Base-by-base conservation (phyloP, 352 stramenopile genomes). In the Phytophthora constricta region DNA sequence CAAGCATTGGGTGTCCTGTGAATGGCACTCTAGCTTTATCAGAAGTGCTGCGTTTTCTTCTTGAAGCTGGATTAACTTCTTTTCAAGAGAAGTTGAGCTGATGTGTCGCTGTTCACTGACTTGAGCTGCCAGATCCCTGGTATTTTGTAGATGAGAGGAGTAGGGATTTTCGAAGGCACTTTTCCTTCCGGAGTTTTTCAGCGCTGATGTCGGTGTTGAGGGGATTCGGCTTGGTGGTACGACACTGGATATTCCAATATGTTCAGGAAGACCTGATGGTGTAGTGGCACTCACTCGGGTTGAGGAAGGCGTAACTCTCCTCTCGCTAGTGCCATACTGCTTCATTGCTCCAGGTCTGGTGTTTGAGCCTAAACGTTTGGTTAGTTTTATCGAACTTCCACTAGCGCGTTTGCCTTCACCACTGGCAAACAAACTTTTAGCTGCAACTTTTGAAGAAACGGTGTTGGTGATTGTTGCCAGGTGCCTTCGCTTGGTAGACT, bases 401-500 rank as follows among this genome's bases (percentile, higher is more conserved):
- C 41, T 59, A 10, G 17, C 25, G 11, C 47, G 50, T 19, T 41
- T 41, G 41, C 39, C 62, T 28, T 53, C 27, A 19, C 70, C 64
- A 41, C 59, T 60, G 59, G 74, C 65, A 41, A 74, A 42, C 16
- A 79, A 41, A 5, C 19, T 76, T 46, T 85, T 84, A 14, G 73
- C 41, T 27, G 62, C 58, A 25, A 25, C 48, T 58, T 61, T 43
- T 17, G 52, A 62, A 17, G 42, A 57, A 34, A 85, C 31, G 31
- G 77, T 87, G 60, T 89, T 90, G 19, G 82, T 90, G 58, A 90
- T 90, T 14, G 79, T 89, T 11, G 77, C 76, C 14, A 90, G 47
- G 54, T 87, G 77, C 31, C 79, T 65, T 50, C 82, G 68, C 49
- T 89, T 90, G 20, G 66, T 42, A 26, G 62, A 25, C 79, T 89